Base-by-base conservation (phyloP, 2,329 filamentous ascomycete genomes). In the Aspergillus awamori region DNA sequence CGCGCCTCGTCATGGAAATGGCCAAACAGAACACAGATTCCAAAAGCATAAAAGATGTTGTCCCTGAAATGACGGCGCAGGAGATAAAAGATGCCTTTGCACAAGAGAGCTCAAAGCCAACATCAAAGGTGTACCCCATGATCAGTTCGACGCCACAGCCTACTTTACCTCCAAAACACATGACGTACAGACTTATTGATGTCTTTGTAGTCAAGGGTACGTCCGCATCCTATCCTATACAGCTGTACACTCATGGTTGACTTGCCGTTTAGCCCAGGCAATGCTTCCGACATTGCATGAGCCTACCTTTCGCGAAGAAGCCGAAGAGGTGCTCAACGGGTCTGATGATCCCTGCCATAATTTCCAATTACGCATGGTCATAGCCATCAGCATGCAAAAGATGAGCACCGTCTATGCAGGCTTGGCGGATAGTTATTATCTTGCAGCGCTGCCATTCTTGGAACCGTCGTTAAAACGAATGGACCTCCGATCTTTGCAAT, bases 381-480 rank as follows among this genome's bases (percentile, higher is more conserved):
- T 98, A 71, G 94, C 95, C 30, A 96, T 97, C 71, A 94, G 92
- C 74, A 86, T 98, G 77, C 94, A 98, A 77, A 97, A 96, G 76
- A 84, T 97, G 70, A 92, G 93, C 72, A 86, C 89, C 0, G 88
- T 91, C 66, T 98, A 95, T 75, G 93, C 93, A n/a, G 93, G 93
- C 24, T 81, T 98, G 28, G 94, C 95, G 30, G 94, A 98, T 77
- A 93, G 92, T 73, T 98, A 96, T 78, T 98, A 97, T 72, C 84
- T 97, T 22, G 91, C 93, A 24, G 94, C 94, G 5, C 88, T 98
- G 79, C 87, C 89, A 63, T 89, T 89, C 69, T 87, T 98, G 63
- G 91, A 97, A 74, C 87, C 87, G 2, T 88, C 96, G 10, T 85
- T 98, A 58, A 88, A 89, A 57, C 88, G 89, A n/a, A 97, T 96